Conservation (phyloP, 2,329 filamentous ascomycete genomes). For the Cercospora janseana region DNA sequence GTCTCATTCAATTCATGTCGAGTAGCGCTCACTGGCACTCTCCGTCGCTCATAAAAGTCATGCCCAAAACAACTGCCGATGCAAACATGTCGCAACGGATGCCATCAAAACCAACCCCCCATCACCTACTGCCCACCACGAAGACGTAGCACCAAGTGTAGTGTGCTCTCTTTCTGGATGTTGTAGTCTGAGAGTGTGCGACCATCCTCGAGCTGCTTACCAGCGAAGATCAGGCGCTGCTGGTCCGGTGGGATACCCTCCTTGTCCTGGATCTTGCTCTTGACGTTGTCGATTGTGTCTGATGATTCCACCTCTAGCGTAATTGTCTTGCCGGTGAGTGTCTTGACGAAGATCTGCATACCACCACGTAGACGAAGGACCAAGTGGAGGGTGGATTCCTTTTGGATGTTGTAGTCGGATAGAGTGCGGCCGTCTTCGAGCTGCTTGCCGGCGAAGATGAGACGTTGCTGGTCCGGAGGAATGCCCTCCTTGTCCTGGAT, state of each 20-base stretch:
- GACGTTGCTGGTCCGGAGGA: slow-evolving; percentile 93
- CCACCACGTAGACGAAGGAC: slow-evolving; percentile 98
- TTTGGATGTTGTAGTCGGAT: slow-evolving; percentile 99
- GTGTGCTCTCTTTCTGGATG: slow-evolving; percentile 99
- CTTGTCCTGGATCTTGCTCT: slow-evolving; percentile 98
- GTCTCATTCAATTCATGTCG: slow-evolving; percentile 4
- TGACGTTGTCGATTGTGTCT: slow-evolving; percentile 99
- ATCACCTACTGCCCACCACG: slow-evolving; percentile 82
- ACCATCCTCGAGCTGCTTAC: slow-evolving; percentile 99
- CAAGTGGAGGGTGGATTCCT: slow-evolving; percentile 98
- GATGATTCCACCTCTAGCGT: slow-evolving; percentile 99
- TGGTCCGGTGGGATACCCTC: slow-evolving; percentile 99
- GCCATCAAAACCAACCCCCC: slow-evolving; percentile 40
- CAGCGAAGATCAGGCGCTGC: slow-evolving; percentile 99
- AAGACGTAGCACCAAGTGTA: slow-evolving; percentile 95
- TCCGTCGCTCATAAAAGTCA: slow-evolving; percentile 6
- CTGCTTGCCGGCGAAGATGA: slow-evolving; percentile 99
- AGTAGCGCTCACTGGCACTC: slow-evolving; percentile 6
- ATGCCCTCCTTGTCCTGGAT: slow-evolving; percentile 99
- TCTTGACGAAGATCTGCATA: slow-evolving; percentile 59
- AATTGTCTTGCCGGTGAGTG: slow-evolving; percentile 99
- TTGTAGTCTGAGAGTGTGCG: slow-evolving; percentile 99
- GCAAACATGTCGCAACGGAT: neutral
- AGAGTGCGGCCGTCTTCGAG: slow-evolving; percentile 97
- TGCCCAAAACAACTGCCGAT: neutral